These are phyloP conservation scores for Talaromyces verruculosus DNA, from an alignment of 2,329 filamentous ascomycete genomes.

Conservation along the genomic window DNA sequence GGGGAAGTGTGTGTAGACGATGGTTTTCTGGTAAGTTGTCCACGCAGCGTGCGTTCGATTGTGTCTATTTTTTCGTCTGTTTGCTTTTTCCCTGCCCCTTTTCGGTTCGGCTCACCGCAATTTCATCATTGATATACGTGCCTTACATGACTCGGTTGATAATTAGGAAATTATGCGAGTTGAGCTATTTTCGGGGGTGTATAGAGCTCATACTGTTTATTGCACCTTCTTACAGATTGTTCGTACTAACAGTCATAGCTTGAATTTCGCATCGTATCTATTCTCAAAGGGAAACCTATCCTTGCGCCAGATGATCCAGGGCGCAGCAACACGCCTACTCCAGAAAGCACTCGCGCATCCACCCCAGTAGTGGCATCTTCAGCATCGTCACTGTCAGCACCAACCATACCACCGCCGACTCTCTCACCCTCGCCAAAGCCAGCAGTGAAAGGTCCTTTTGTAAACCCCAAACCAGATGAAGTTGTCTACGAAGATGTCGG, in stretches of 20 bases:
- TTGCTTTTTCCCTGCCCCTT: not conserved
- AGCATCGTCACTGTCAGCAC: not conserved
- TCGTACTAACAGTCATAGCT: slow-evolving; percentile 21
- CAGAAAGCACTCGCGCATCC: slow-evolving; percentile 17
- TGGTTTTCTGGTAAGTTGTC: slow-evolving; percentile 27
- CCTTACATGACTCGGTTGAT: not conserved
- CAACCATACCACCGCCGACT: not conserved
- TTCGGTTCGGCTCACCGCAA: slow-evolving; percentile 14
- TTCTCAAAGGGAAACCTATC: slow-evolving; percentile 28
- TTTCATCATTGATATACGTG: not conserved
- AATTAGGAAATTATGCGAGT: not conserved
- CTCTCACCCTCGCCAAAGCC: not conserved
- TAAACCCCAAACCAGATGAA: slow-evolving; percentile 28
- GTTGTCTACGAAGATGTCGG: slow-evolving; percentile 25
- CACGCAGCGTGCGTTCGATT: not conserved
- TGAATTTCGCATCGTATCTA: slow-evolving; percentile 27
- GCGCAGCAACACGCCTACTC: slow-evolving; percentile 21
- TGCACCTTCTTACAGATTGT: not conserved
- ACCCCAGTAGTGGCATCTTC: slow-evolving; percentile 14
- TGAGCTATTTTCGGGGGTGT: not conserved
- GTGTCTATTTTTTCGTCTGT: not conserved
- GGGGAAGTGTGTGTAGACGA: slow-evolving; percentile 27
- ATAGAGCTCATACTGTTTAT: not conserved
- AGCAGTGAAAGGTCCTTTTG: slow-evolving; percentile 26
- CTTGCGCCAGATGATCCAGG: slow-evolving; percentile 28